Base-by-base conservation (phyloP, 495 filamentous ascomycete species). In the Neurospora sp. region DNA sequence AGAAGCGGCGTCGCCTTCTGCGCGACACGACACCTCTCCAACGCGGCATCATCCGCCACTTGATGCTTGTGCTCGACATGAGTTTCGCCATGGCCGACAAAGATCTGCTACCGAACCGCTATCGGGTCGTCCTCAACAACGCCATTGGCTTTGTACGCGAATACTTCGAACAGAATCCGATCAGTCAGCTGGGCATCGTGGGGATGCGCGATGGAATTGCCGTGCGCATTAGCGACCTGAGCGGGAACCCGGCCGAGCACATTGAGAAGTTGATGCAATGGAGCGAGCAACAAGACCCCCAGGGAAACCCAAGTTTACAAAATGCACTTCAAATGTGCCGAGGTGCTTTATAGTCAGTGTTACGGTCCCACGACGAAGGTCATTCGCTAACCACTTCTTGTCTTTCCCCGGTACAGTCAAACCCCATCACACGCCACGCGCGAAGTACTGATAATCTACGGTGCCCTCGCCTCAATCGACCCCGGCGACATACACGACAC, bases 141-240 rank as follows among this genome's bases (percentile, higher is more conserved):
- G 92, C 94, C 66, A 87, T 91, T 73, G 91, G 93, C 73, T 98
- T 97, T 79, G 91, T 98, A 44, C 87, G 90, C 66, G 96, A 98
- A 76, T 99, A 94, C 82, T 99, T 98, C 79, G 95, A 98, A 81
- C 96, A 99, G 81, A 99, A 99, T 74, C 96, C 96, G n/a, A 98
- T 99, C 80, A 96, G 93, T 39, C 96, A 99, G 78, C 86, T 99
- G 44, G 93, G 91, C 16, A 89, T 98, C 31, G 83, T 99, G 48
- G 95, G 92, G 68, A 94, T 97, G 89, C 89, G 91, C 59, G 96
- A 98, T 81, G 96, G 96, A 16, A 84, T 98, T 18, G 94, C 94
- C 9, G 81, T 96, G 10, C 84, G 93, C 42, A 88, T 99, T 69
- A 94, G 90, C 79, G 93, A 97, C 78, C 91, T 97, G 85, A 91